Evolutionary conservation across 2,329 filamentous ascomycete species (phyloP).

Genomic region (Cryphonectria naterciae): DNA sequence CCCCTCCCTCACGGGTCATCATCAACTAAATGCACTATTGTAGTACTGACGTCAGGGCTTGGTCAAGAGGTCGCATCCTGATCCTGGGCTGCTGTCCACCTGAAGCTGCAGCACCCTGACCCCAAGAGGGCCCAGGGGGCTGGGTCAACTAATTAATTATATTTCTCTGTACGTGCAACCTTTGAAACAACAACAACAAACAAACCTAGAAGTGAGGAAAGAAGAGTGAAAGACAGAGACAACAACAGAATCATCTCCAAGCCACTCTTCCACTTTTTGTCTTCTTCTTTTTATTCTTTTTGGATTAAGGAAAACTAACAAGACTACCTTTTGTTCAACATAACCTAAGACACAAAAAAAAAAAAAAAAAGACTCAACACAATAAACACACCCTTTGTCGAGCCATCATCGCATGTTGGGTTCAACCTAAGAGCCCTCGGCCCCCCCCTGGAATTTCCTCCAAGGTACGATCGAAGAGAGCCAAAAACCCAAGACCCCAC

Average conservation of each 20-base stretch:
- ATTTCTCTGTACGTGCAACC: background rate
- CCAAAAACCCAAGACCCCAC: slow-evolving; percentile 21
- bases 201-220: background rate
- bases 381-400: no score
- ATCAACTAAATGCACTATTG: no score
- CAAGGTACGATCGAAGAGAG: slow-evolving; percentile 26
- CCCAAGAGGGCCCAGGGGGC: background rate
- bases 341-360: background rate
- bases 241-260: background rate
- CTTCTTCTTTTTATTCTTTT: no score
- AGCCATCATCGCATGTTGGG: no score
- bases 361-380: no score
- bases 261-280: no score
- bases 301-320: no score
- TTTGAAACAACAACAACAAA: background rate
- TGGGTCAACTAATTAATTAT: background rate
- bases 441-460: background rate
- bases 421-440: no score
- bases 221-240: background rate
- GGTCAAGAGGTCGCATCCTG: slow-evolving; percentile 8
- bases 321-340: no score
- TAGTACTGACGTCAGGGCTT: slow-evolving; percentile 15
- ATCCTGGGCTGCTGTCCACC: background rate
- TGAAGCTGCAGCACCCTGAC: background rate
- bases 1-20: background rate